These are phyloP conservation scores for Pulveroboletus frians DNA, from an alignment of 768 basidiomycete species.

Conservation along the genomic window DNA sequence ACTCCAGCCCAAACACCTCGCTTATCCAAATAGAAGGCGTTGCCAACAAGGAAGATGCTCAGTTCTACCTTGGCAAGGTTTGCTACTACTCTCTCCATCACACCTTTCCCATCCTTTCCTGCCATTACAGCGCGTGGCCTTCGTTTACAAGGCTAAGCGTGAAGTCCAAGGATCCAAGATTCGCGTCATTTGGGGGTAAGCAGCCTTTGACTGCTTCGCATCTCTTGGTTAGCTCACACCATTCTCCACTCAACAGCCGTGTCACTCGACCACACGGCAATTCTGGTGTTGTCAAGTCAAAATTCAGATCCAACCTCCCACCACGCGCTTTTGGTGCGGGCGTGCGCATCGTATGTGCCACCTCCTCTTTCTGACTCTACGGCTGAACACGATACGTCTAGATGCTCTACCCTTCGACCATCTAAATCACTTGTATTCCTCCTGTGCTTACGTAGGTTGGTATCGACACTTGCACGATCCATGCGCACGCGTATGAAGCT, in stretches of 20 bases:
- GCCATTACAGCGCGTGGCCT: slow-evolving; percentile 77
- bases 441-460: slow-evolving; percentile 20
- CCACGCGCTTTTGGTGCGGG: slow-evolving; percentile 91
- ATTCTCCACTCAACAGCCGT: slow-evolving; percentile 45
- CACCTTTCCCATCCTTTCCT: not conserved
- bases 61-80: slow-evolving; percentile 99
- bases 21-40: slow-evolving; percentile 98
- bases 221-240: not conserved
- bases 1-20: slow-evolving; percentile 92
- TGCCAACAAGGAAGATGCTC: slow-evolving; percentile 85
- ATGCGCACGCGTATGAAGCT: slow-evolving; percentile 18
- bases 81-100: slow-evolving; percentile 16
- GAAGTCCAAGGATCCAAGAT: slow-evolving; percentile 92
- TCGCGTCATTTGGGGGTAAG: slow-evolving; percentile 97
- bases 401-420: slow-evolving; percentile 92
- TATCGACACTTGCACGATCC: slow-evolving; percentile 7
- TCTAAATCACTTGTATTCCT: slow-evolving; percentile 42
- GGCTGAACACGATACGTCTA: slow-evolving; percentile 21
- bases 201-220: slow-evolving; percentile 6
- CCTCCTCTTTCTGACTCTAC: not conserved
- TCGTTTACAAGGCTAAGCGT: slow-evolving; percentile 95
- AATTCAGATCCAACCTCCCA: slow-evolving; percentile 93
- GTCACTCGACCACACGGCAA: slow-evolving; percentile 92
- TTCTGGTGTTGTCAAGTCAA: slow-evolving; percentile 94
- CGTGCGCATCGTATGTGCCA: slow-evolving; percentile 72